Conservation (phyloP, 805 yeast species). For the Grigorovia yakushimaensis region DNA sequence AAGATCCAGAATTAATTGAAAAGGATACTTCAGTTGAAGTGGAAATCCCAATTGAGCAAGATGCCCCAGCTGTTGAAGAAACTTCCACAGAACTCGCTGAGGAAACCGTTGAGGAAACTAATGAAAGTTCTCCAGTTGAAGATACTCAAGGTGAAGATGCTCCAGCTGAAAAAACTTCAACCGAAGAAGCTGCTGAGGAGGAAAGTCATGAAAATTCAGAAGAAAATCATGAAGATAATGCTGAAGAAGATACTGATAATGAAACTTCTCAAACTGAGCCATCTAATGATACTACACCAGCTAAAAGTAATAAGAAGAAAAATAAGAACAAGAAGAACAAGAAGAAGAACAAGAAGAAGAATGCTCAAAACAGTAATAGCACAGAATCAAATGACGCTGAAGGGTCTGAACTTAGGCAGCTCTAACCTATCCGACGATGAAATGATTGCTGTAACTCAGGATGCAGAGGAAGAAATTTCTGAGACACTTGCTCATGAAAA, state of each 20-base stretch:
- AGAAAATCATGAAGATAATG: conserved; percentile 3
- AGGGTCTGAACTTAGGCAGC: conserved; percentile 23
- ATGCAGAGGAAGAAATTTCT: conserved; percentile 16
- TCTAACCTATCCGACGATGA: conserved; percentile 14
- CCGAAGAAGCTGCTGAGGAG: not conserved
- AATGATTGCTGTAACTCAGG: conserved; percentile 14
- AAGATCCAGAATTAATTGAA: conserved; percentile 1
- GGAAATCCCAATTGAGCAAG: conserved; percentile 6
- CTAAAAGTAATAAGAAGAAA: conserved; percentile 17
- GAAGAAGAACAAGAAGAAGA: conserved; percentile 7
- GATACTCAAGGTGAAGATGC: conserved; percentile 5
- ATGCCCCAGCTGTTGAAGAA: conserved; percentile 4
- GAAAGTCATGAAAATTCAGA: conserved; percentile 2
- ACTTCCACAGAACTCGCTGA: conserved; percentile 4
- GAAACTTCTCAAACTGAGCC: conserved; percentile 31
- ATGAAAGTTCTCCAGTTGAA: conserved; percentile 6
- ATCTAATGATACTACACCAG: conserved; percentile 27
- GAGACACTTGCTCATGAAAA: conserved; percentile 17
- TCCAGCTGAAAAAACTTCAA: conserved; percentile 1
- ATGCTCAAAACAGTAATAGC: not conserved
- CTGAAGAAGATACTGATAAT: conserved; percentile 1
- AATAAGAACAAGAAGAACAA: conserved; percentile 25
- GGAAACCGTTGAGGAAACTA: conserved; percentile 7
- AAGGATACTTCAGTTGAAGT: conserved; percentile 1
- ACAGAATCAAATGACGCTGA: conserved; percentile 10